Base-by-base conservation (phyloP, 805 yeast genomes). In the Myxozyma kluyveri region DNA sequence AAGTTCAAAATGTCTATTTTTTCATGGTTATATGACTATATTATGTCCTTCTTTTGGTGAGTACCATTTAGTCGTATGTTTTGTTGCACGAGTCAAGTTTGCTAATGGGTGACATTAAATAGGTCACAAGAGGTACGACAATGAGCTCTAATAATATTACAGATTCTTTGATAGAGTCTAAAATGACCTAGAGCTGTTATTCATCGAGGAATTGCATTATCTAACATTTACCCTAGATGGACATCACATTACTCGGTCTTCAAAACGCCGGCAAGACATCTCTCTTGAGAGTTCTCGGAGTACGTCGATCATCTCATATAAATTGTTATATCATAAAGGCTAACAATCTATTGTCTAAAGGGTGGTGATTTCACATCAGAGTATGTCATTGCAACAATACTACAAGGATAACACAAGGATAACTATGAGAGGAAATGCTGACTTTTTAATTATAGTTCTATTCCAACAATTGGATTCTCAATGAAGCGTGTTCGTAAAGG, bases 191-290 rank as follows among this genome's bases (percentile, higher is more conserved):
- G n/a, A n/a, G n/a, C n/a, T n/a, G n/a, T n/a, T n/a, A n/a, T n/a
- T n/a, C n/a, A n/a, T n/a, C n/a, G n/a, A n/a, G n/a, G n/a, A n/a
- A n/a, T n/a, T n/a, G n/a, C n/a, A n/a, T n/a, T n/a, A 29, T 14
- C 33, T 29, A 14, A 29, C 33, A 14, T 29, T 29, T 29, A n/a
- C n/a, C n/a, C 10, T 46, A 68, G 68, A 62, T 69, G 55, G 72
- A 69, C 45, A 60, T 69, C 27, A 67, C 72, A 2, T 51, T 69
- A 7, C 53, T 69, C 17, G 72, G 72, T 4, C 64, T 69, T 7
- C 72, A 69, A 49, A 69, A 69, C 57, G 72, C 72, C 12, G 72
- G 72, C 17, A 69, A 69, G 47, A 68, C 72, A 5, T 66, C 71
- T 18, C 52, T 69, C n/a, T 49, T 69, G 35, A 59, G 60, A 21